phyloP scores from a whole-genome alignment of 1,284 basidiomycete species.

The Pulchroboletus neoregius region DNA sequence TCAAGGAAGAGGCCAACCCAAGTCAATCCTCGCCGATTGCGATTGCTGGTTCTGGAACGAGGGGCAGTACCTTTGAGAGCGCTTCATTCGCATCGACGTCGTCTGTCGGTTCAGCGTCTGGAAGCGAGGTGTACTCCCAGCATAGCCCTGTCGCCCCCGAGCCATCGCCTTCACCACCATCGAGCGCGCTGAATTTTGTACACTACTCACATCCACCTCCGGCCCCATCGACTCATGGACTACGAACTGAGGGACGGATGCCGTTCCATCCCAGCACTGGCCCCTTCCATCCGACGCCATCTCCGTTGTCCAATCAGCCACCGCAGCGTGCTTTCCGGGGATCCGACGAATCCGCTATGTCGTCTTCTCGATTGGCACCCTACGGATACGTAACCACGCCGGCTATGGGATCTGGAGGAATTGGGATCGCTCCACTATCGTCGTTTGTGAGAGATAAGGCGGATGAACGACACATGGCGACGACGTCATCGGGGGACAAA shows the following conservation, averaged over 20 bases:
- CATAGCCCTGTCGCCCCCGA: conserved; percentile 38
- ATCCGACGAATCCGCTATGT: conserved; percentile 20
- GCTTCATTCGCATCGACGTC: conserved; percentile 47
- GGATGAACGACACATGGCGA: conserved; percentile 33
- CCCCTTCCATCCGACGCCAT: conserved; percentile 37
- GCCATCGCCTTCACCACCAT: conserved; percentile 60
- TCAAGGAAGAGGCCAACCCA: conserved; percentile 35
- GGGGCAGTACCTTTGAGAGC: conserved; percentile 44
- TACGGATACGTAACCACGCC: conserved; percentile 36
- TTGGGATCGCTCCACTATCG: conserved; percentile 35
- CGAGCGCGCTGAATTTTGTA: conserved; percentile 48
- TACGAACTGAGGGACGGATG: conserved; percentile 31
- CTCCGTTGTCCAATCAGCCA: conserved; percentile 43
- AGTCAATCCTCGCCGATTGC: conserved; percentile 39
- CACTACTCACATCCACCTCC: conserved; percentile 42
- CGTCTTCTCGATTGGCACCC: conserved; percentile 28
- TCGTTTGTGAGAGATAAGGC: conserved; percentile 54
- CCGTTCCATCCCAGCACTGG: conserved; percentile 18
- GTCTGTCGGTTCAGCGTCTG: conserved; percentile 47
- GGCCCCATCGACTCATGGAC: conserved; percentile 17
- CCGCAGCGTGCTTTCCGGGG: conserved; percentile 32
- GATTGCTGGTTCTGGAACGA: conserved; percentile 33
- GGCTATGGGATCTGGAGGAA: conserved; percentile 22
- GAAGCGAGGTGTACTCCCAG: conserved; percentile 53
- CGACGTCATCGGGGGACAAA: conserved; percentile 24